Percentiles rank a stretch among this genome's conserved stretches.
These are phyloP conservation scores for Physcia stellaris DNA, from an alignment of 495 filamentous ascomycete species.

Conservation along the genomic window DNA sequence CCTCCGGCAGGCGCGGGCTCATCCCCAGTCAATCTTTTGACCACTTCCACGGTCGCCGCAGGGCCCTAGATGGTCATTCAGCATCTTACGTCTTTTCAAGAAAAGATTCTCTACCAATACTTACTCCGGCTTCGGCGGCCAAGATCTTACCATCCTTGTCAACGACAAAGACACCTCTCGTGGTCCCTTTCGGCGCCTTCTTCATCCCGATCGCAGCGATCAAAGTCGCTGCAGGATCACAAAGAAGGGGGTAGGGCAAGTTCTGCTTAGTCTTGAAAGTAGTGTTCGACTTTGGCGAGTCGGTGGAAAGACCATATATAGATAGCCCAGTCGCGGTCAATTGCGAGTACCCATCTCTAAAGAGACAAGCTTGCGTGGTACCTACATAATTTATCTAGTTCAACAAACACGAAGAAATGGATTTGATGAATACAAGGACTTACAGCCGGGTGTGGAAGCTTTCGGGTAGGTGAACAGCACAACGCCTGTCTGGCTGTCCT, in stretches of 20 bases:
- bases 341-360: slow-evolving; percentile 66
- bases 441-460: slow-evolving; percentile 91
- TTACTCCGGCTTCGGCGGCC: slow-evolving; percentile 25
- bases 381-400: slow-evolving; percentile 47
- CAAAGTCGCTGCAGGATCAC: slow-evolving; percentile 58
- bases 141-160: slow-evolving; percentile 49
- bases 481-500: slow-evolving; percentile 70
- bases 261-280: slow-evolving; percentile 81
- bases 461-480: slow-evolving; percentile 93
- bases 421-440: slow-evolving; percentile 27
- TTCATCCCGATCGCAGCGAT: slow-evolving; percentile 65
- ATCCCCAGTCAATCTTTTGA: slow-evolving; percentile 24
- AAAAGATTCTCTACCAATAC: background rate
- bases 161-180: slow-evolving; percentile 74
- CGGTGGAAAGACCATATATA: slow-evolving; percentile 79
- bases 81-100: too few relatives aligned
- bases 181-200: slow-evolving; percentile 63
- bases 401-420: too few relatives aligned
- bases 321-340: slow-evolving; percentile 69
- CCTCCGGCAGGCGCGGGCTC: too few relatives aligned
- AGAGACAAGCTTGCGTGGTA: slow-evolving; percentile 84
- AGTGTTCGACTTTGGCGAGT: slow-evolving; percentile 79
- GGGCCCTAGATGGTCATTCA: slow-evolving; percentile 18
- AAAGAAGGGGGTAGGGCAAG: slow-evolving; percentile 79
- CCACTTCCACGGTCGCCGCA: slow-evolving; percentile 34